Conservation (phyloP, 2,329 filamentous ascomycete genomes). For the Exophiala xenobiotica region DNA sequence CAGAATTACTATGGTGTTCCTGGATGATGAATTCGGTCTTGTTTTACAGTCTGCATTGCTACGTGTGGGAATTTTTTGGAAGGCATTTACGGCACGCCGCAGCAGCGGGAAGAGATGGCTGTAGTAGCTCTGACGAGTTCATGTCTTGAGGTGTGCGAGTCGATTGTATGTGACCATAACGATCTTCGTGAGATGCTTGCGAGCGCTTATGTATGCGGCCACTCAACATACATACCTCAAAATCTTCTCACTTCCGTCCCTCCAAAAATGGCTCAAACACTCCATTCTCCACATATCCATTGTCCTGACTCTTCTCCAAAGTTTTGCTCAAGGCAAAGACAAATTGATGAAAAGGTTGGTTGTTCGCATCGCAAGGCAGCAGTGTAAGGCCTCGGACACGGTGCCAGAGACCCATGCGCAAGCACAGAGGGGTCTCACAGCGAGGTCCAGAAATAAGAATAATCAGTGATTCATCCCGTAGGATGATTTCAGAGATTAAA, state of each 20-base stretch:
- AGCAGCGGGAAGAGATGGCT: no score
- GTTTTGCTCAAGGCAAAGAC: slow-evolving; percentile 50
- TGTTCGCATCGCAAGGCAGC: slow-evolving; percentile 68
- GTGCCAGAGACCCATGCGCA: slow-evolving; percentile 62
- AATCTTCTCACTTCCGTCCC: no score
- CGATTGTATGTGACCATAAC: no score
- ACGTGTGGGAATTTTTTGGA: no score
- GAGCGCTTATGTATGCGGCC: no score
- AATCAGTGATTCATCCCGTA: slow-evolving; percentile 72
- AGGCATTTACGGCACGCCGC: no score
- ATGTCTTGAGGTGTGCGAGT: no score
- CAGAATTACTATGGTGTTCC: no score
- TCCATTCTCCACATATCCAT: background rate
- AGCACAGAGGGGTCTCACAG: slow-evolving; percentile 63
- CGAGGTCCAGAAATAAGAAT: slow-evolving; percentile 72
- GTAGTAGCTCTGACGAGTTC: no score
- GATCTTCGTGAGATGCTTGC: no score
- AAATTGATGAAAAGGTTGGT: slow-evolving; percentile 60
- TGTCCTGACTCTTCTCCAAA: slow-evolving; percentile 56
- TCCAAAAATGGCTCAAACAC: background rate
- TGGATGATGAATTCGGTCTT: no score
- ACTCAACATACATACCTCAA: background rate
- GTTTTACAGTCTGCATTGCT: no score
- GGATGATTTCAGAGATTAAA: slow-evolving; percentile 90
- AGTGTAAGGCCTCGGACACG: slow-evolving; percentile 77